These are phyloP conservation scores for Cenchrus purpureus DNA, from an alignment of 176 grass and related monocot species.

Conservation along the genomic window DNA sequence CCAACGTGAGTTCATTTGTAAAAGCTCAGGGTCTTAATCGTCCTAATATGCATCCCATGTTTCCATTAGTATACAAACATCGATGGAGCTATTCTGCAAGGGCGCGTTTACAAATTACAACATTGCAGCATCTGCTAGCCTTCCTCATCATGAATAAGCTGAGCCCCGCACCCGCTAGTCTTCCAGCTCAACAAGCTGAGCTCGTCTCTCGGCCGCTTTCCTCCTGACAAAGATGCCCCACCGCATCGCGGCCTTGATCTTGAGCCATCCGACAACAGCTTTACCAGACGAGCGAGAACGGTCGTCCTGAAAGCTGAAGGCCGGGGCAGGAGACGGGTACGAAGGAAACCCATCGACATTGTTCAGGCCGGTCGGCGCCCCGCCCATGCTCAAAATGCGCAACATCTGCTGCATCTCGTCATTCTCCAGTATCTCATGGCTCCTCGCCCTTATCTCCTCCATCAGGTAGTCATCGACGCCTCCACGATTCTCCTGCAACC, in stretches of 20 bases:
- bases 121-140: constrained; percentile 23
- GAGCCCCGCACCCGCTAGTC: constrained; percentile 56
- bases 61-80: constrained; percentile 30
- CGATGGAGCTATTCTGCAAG: constrained; percentile 27
- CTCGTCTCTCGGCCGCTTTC: constrained; percentile 93
- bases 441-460: constrained; percentile 88
- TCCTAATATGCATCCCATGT: constrained; percentile 26
- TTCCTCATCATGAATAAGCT: constrained; percentile 47
- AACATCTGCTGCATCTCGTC: constrained; percentile 98
- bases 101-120: constrained; percentile 4
- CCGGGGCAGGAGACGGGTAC: constrained; percentile 46
- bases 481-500: constrained; percentile 41
- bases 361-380: constrained; percentile 45
- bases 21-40: constrained; percentile 9
- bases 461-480: constrained; percentile 70
- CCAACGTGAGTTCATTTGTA: constrained; percentile 30
- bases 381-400: constrained; percentile 67
- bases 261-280: constrained; percentile 97
- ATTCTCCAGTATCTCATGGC: constrained; percentile 90
- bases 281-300: constrained; percentile 62
- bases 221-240: constrained; percentile 97
- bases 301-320: constrained; percentile 66
- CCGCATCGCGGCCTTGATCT: constrained; percentile 97
- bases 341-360: constrained; percentile 50
- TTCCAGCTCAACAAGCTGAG: constrained; percentile 91